These are phyloP conservation scores for Nigrograna mackinnonii DNA, from an alignment of 2,329 filamentous ascomycete genomes.

Conservation along the genomic window DNA sequence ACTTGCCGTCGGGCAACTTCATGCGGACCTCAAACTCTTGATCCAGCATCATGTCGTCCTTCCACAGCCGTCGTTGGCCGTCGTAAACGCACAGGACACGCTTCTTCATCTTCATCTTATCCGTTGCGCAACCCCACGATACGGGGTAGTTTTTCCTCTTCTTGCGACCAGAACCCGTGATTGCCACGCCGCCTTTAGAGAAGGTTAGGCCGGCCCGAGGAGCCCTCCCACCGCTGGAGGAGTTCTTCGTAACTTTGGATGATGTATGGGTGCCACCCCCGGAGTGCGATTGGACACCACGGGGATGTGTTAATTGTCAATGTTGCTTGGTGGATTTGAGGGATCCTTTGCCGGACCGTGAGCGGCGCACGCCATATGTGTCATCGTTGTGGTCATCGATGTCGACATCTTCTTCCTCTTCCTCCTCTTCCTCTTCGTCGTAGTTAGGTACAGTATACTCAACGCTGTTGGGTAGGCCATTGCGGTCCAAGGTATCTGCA, in stretches of 20 bases:
- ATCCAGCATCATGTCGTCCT: conserved; percentile 99
- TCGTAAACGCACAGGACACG: conserved; percentile 93
- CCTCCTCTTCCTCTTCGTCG: conserved; percentile 62
- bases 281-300: conserved; percentile 47
- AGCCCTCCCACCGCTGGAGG: conserved; percentile 29
- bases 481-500: conserved; percentile 42
- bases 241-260: conserved; percentile 43
- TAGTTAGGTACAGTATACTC: conserved; percentile 48
- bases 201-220: conserved; percentile 68
- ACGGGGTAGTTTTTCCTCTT: conserved; percentile 92
- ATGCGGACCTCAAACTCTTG: conserved; percentile 93
- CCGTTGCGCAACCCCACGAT: conserved; percentile 88
- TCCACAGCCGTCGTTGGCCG: conserved; percentile 83
- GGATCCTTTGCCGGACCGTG: conserved; percentile 52
- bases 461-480: conserved; percentile 47
- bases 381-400: conserved; percentile 57
- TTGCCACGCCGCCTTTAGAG: conserved; percentile 72
- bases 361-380: conserved; percentile 54
- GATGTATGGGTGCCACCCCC: conserved; percentile 39
- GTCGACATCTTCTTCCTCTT: conserved; percentile 60
- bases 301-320: conserved; percentile 55
- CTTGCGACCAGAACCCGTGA: conserved; percentile 69
- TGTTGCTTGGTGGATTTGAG: conserved; percentile 57
- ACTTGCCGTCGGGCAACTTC: conserved; percentile 66
- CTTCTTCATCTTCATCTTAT: conserved; percentile 99